Evolutionary conservation across 176 grass and related monocot genomes (phyloP), one percentile per base, ranked within the genome.

Genomic region (Themeda triandra): DNA sequence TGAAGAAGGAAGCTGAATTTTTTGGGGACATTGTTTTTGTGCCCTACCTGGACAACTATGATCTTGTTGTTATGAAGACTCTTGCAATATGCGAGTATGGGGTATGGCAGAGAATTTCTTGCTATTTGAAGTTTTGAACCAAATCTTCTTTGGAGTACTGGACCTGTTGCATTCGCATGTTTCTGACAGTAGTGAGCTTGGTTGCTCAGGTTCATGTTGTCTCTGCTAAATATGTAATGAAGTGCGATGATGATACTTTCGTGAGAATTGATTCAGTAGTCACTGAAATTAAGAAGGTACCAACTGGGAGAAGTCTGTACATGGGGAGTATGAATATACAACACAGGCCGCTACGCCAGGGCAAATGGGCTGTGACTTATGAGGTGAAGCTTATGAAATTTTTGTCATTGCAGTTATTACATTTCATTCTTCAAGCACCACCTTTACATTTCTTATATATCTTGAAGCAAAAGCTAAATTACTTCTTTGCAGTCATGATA

Each of bases 11-110:
- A 66, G 94, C 94, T 15, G 85, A 90, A 33, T 97, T 97, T 78
- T 97, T 97, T 58, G 83, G 92, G 42, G 94, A 97, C n/a, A 90
- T 97, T 83, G 89, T 97, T 68, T 81, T 97, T 77, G 90, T 94
- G 60, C 92, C 95, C 11, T 94, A 86, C 66, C 86, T 97, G 31
- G 92, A 94, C 70, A 92, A 72, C 53, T 94, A 97, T 84, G 95
- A 94, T 70, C 76, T 97, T 66, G 84, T 97, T 66, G 95, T 97
- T 83, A 58, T 97, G 54, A 97, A 97, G 75, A 94, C 90, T 36
- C 78, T 97, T 86, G 92, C 95, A 35, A 97, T 97, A 87, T 97
- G 90, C 10, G 60, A 97, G 28, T 97, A 92, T 54, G 90, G 92
- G 92, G 95, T 97, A 91, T 62, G 80, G 17, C 1, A 39, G 59